These are phyloP conservation scores for Colletotrichum lini DNA, from an alignment of 2,329 filamentous ascomycete genomes.

Conservation along the genomic window DNA sequence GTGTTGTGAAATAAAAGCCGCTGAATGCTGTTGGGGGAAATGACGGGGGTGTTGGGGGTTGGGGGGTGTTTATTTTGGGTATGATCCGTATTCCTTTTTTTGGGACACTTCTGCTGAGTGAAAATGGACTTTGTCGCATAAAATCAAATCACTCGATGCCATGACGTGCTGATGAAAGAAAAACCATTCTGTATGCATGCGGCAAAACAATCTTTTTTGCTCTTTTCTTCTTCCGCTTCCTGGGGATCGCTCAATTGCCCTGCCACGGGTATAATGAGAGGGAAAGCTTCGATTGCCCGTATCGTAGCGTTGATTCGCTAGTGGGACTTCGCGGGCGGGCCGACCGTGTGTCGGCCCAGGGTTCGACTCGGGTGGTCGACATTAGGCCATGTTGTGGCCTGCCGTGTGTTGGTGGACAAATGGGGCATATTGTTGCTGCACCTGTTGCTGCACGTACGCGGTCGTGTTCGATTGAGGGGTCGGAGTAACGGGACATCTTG, in stretches of 20 bases:
- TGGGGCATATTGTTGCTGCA: slow-evolving; percentile 61
- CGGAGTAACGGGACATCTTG: slow-evolving; percentile 74
- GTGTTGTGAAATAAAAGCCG: slow-evolving; percentile 45
- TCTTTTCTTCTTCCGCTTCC: slow-evolving; percentile 40
- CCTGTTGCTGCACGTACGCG: slow-evolving; percentile 54
- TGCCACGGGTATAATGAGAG: slow-evolving; percentile 33
- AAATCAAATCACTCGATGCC: slow-evolving; percentile 62
- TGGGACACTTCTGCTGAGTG: slow-evolving; percentile 56
- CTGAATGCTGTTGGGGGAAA: slow-evolving; percentile 47
- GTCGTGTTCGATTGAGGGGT: slow-evolving; percentile 65
- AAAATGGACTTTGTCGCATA: slow-evolving; percentile 50
- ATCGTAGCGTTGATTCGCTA: slow-evolving; percentile 36
- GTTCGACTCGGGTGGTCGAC: slow-evolving; percentile 18
- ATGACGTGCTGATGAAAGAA: slow-evolving; percentile 55
- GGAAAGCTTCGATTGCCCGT: slow-evolving; percentile 30
- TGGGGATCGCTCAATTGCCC: slow-evolving; percentile 24
- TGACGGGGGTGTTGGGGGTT: slow-evolving; percentile 22
- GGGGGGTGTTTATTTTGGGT: slow-evolving; percentile 48
- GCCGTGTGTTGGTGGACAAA: slow-evolving; percentile 58
- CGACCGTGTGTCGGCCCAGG: slow-evolving; percentile 7
- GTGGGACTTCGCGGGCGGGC: slow-evolving; percentile 24
- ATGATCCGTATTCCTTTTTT: slow-evolving; percentile 58
- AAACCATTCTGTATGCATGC: slow-evolving; percentile 53
- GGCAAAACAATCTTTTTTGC: slow-evolving; percentile 42
- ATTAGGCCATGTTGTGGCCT: slow-evolving; percentile 48